Evolutionary conservation across 192 early-diverging fungal genomes (phyloP), one percentile per base, ranked within the genome.

Genomic region (Backusella westeae): DNA sequence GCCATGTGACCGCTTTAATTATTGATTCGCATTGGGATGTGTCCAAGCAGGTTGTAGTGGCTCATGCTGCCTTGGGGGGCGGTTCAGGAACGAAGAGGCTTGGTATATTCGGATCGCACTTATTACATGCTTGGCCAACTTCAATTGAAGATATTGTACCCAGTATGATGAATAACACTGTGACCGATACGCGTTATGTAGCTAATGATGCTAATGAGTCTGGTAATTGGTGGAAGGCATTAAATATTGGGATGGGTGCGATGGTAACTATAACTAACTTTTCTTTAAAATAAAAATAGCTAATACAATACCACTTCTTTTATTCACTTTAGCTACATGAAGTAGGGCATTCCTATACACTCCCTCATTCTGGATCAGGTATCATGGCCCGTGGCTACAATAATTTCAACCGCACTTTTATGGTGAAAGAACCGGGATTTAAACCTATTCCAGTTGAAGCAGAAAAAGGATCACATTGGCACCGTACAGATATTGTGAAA

Each of bases 91-190:
- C 85, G 35, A 77, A 83, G 17, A 73, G 86, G 42, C 75, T 91
- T 66, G 91, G 90, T 67, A 87, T 93, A 19, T 93, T 93, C 82
- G 91, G 91, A 15, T 92, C 89, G 0, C 91, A 92, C 78, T 76
- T 81, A 36, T 83, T 87, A 6, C 87, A 91, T 73, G 79, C 91
- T 3, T 92, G 90, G 90, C 91, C 91, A 1, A 75, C 81, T 4
- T 82, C 75, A 39, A 79, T 92, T 3, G 90, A 91, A 67, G 90
- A 91, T 36, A 81, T 92, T 17, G 86, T 83, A 1, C 49, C 78
- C 69, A 84, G 85, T 72, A 84, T 91, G 75, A 78, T 87, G 44
- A 84, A 91, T 77, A 82, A 77, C 3, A 92, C 90, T 52, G 73
- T 74, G 15, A 90, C 82, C 4, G 89, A 91, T 77, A 86, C 86